Evolutionary conservation across 176 grass and related monocot species (phyloP), one percentile per base, ranked within the genome.

Genomic region (Rhipidocladum racemiflorum): DNA sequence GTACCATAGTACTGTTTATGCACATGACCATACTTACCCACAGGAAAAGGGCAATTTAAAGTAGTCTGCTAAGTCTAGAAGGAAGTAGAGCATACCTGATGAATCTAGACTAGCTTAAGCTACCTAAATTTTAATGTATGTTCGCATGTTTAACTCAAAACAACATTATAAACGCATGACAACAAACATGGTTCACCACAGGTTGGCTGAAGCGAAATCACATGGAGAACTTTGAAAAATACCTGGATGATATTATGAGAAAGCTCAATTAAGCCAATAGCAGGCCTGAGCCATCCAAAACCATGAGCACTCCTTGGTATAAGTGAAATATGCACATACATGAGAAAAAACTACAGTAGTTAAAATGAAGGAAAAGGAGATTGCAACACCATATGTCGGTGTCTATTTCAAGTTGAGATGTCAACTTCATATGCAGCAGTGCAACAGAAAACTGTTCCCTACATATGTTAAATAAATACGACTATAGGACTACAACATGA

Each of bases 201-300:
- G 36, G 53, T 61, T 45, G 20, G 24, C 51, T 68, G 8, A 79
- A 68, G 32, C 56, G 40, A 85, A 80, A 65, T 17, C n/a, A 85
- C 27, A 54, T 32, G 10, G 0, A 27, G 35, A 7, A 54, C 35
- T 56, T 28, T 20, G 56, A 63, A 17, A 17, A 79, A n/a, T 74
- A 98, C 96, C 96, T 98, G 96, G 42, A 98, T 93, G 36, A 98
- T 98, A 70, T 90, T 90, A 84, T 98, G 92, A 68, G 96, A 98
- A 92, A 98, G 96, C 68, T 98, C 96, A 74, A 98, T 88, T 72
- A 95, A 90, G 25, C 96, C n/a, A n/a, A n/a, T n/a, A n/a, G n/a
- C n/a, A n/a, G n/a, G n/a, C n/a, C n/a, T n/a, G n/a, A n/a, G n/a
- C n/a, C n/a, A n/a, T n/a, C n/a, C n/a, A n/a, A n/a, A n/a, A n/a